Evolutionary conservation across 129 eudicot species (phyloP), one percentile per base, ranked within the genome.

Genomic region (Logfia minima): DNA sequence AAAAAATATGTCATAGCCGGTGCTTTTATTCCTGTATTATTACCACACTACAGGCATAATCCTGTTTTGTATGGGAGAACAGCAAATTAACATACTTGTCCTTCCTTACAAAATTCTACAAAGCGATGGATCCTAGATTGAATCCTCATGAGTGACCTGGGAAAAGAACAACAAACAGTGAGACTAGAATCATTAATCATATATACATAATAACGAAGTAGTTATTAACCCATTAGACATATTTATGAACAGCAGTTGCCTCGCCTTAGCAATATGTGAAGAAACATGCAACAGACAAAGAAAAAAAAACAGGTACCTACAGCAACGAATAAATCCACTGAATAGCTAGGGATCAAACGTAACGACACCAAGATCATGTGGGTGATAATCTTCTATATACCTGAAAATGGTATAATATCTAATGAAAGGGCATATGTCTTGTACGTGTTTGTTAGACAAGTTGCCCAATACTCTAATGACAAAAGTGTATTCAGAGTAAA

Each of bases 101-200:
- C 28, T 32, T 48, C 28, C 66, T 61, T 31, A 21, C 64, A n/a
- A 3, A 55, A 65, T 37, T 10, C 26, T 5, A 72, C 4, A 23
- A 72, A 52, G 68, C 35, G 13, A 66, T 4, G 4, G 63, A 35
- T 19, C 79, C 75, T 34, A 64, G 22, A 62, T 5, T 26, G 75
- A 75, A 74, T 71, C 74, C n/a, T 13, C 68, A 45, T 16, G 31
- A 75, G 23, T 34, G 13, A 68, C 84, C 84, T 75, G 80, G 41
- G 56, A 4, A 70, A 37, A 74, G 62, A 41, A 68, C 21, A 75
- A 55, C 63, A 59, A n/a, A 29, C 70, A 51, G 69, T 66, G 18
- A 80, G 79, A 66, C 19, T 41, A 55, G 8, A 7, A 18, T 34
- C 13, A 75, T 3, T 16, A 7, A 18, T 34, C 13, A 75, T 3